Evolutionary conservation across 2,329 filamentous ascomycete genomes (phyloP), one percentile per base, ranked within the genome.

Genomic region (Trichoderma sp.): DNA sequence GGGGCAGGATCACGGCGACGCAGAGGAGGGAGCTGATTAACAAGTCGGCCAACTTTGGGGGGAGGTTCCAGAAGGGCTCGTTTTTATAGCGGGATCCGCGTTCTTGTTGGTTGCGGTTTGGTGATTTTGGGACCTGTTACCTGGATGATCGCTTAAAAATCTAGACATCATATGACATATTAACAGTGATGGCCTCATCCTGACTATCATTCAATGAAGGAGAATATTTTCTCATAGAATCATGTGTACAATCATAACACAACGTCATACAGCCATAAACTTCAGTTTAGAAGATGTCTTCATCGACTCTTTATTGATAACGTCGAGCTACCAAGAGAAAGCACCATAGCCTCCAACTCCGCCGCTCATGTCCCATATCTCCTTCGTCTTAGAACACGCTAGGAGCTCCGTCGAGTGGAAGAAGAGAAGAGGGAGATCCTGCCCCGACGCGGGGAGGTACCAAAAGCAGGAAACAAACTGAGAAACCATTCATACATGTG

Each of bases 1-100:
- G 89, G 9, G 86, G 87, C 19, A 87, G 86, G 72, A 87, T 97
- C 61, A 90, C 88, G 28, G 81, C 88, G 69, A 83, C 88, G 43
- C 88, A 97, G 79, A 86, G 89, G 70, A 86, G 86, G 71, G 90
- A 97, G 70, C 80, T 98, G 80, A 76, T 97, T 66, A 90, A 86
- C 69, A 90, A 90, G 74, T 90, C 92, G 5, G 86, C 88, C 17
- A 90, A 93, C 72, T 97, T 97, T 78, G 88, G 90, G 3, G 89
- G 89, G 0, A 83, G 92, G 56, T 97, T 97, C 72, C 85, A 88
- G 19, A 90, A 90, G 69, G 93, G 93, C n/a, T 87, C 81, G 19
- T 89, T 82, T 69, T 72, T 89, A 65, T 88, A 70, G 50, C 39
- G 59, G 34, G 7, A 39, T 39, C 3, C 10, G 7, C 34, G 12